Percentiles rank a stretch among this genome's conserved stretches.
phyloP scores from a whole-genome alignment of 169 alveolate genomes.

The Cryptosporidium baileyi region DNA sequence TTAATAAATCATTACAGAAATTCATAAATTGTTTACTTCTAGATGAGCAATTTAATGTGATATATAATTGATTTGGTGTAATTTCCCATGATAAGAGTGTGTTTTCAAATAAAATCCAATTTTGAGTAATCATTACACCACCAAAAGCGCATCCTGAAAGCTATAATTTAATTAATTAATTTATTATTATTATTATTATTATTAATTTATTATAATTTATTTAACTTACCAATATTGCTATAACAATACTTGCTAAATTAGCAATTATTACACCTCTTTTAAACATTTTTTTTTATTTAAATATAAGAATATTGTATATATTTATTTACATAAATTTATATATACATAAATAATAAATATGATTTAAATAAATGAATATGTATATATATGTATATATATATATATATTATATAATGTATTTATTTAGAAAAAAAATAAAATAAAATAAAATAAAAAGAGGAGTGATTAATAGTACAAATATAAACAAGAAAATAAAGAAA shows the following conservation, averaged over 20 bases:
- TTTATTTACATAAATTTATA: too few species aligned
- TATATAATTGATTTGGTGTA: slow-evolving; percentile 10
- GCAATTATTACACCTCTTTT: slow-evolving; percentile 50
- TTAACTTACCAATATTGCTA: slow-evolving; percentile 48
- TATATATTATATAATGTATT: too few species aligned
- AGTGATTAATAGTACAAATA: too few species aligned
- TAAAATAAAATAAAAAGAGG: too few species aligned
- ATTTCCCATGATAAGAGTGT: slow-evolving; percentile 44
- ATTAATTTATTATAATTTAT: background rate
- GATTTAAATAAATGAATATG: too few species aligned
- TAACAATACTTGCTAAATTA: slow-evolving; percentile 34
- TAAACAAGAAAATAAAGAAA: too few species aligned
- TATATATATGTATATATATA: too few species aligned
- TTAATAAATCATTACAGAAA: slow-evolving; percentile 15
- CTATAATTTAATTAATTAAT: background rate
- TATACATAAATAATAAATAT: too few species aligned
- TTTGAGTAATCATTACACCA: slow-evolving; percentile 38
- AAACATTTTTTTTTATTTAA: slow-evolving; percentile 5
- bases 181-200: background rate
- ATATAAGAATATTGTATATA: too few species aligned
- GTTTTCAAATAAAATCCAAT: slow-evolving; percentile 47
- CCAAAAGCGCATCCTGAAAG: slow-evolving; percentile 66
- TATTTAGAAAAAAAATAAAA: too few species aligned
- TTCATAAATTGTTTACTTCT: slow-evolving; percentile 12
- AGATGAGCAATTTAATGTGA: slow-evolving; percentile 55